Evolutionary conservation across 768 basidiomycete species (phyloP), one percentile per base, ranked within the genome.

Genomic region (Hygrocybe coccinea): DNA sequence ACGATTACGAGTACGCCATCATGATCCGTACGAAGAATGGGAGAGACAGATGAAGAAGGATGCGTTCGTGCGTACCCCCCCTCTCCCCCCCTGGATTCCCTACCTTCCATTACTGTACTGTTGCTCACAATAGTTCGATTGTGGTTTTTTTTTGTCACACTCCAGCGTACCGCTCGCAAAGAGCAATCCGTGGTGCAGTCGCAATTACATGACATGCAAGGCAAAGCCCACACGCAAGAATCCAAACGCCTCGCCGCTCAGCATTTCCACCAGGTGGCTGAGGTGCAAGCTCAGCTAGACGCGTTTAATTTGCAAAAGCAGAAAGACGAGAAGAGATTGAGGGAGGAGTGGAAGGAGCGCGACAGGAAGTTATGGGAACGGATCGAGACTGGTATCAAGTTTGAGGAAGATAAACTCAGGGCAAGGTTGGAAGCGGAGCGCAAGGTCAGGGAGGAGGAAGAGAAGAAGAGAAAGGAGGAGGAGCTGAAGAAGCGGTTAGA

Each of bases 21-120:
- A 76, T 58, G 80, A 82, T 58, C 79, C 79, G 55, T 82, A 81
- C 57, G 80, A 81, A 66, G 78, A 81, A 62, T 82, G 81, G 80
- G 76, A 81, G 66, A 73, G 74, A 55, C 68, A 76, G 57, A 76
- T 77, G 55, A 72, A 78, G 45, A 74, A 73, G 64, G 78, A 81
- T 62, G 76, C 80, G 22, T 77, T 79, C 58, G 79, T 81, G 64
- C 56, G 79, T 70, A 7, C 37, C 50, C 38, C 55, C 10, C 25
- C n/a, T 22, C 46, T 15, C 11, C 2, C 8, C 3, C 41, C 7
- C 14, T 17, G 5, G 49, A 29, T 37, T 14, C 14, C 15, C n/a
- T 3, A 4, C 46, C 21, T 5, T 43, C 29, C 17, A 4, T 6
- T 14, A 15, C 12, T 35, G 33, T 50, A 9, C 17, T 14, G 15